Conservation (phyloP, 1,284 basidiomycete species). For the Ganoderma multipileum region DNA sequence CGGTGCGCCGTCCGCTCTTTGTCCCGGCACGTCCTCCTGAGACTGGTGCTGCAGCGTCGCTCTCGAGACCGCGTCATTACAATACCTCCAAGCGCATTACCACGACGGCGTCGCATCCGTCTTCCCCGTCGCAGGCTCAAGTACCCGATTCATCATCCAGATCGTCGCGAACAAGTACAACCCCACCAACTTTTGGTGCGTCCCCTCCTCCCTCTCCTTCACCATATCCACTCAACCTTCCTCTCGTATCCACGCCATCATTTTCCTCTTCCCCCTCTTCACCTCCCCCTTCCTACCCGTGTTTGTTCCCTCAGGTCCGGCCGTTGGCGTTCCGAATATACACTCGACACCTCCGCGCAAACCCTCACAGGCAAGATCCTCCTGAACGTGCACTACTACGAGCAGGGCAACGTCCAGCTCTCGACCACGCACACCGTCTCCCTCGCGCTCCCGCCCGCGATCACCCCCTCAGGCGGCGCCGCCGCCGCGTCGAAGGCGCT, state of each 20-base stretch:
- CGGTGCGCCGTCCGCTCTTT: slow-evolving; percentile 55
- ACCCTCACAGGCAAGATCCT: slow-evolving; percentile 70
- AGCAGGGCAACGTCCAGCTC: slow-evolving; percentile 96
- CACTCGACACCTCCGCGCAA: slow-evolving; percentile 62
- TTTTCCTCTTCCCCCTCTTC: not conserved
- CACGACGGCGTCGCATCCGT: slow-evolving; percentile 76
- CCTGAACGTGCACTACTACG: slow-evolving; percentile 94
- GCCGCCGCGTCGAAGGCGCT: slow-evolving; percentile 77
- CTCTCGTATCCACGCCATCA: not conserved
- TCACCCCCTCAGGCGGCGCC: slow-evolving; percentile 55
- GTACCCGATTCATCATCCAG: slow-evolving; percentile 72
- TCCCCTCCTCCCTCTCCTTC: not conserved
- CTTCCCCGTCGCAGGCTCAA: slow-evolving; percentile 56
- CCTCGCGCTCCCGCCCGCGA: slow-evolving; percentile 66
- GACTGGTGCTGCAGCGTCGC: slow-evolving; percentile 54
- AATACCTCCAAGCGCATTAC: slow-evolving; percentile 83
- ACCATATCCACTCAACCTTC: not conserved
- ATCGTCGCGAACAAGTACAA: slow-evolving; percentile 95
- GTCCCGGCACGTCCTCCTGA: not conserved
- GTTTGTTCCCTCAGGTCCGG: slow-evolving; percentile 71
- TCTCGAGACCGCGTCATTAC: slow-evolving; percentile 70
- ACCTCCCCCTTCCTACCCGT: not conserved
- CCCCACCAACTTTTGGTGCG: slow-evolving; percentile 87
- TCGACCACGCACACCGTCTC: slow-evolving; percentile 74
- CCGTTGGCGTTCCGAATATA: slow-evolving; percentile 88